Base-by-base conservation (phyloP, 75 land plant genomes). In the Picea glauca region DNA sequence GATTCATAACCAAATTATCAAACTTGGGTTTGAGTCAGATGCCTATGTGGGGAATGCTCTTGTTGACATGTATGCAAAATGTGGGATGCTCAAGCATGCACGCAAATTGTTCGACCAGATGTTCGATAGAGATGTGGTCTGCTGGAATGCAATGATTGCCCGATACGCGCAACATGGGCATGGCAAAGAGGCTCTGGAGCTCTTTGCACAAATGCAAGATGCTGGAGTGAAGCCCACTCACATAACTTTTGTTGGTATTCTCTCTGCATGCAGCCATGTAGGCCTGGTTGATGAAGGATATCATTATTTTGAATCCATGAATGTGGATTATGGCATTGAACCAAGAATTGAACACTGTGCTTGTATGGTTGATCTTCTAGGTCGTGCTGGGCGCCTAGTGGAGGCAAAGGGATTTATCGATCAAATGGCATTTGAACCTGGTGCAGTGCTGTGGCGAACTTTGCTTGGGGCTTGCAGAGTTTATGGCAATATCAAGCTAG, bases 21-120 rank as follows among this genome's bases (percentile, higher is more conserved):
- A 91, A 67, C 21, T 60, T 3, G 91, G 93, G 13, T 65, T 87
- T 5, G 83, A 87, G 3, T 82, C 15, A 23, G 87, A 87, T 60
- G 84, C 85, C 2, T 85, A 74, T 74, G 83, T 91, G 50, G 70
- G 79, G 38, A 91, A 83, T 82, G 86, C 85, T 13, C 83, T 91
- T 26, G 60, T 91, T 12, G 91, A 89, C 83, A 89, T 89, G 91
- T 91, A 89, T 81, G 86, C 89, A 12, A 91, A 89, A 78, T 91
- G 93, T 78, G 93, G 91, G 58, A 84, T 78, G 64, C 62, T 89
- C 3, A 75, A 80, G 62, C 87, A 85, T 21, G 91, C 93, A 59
- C 46, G 78, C 4, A 64, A 56, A 54, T 54, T 85, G n/a, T 91
- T 91, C 76, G 76, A 76, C 72, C 31, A 70, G n/a, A 61, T 63